These are phyloP conservation scores for Chrysosphaeria jannelii DNA, from an alignment of 2,329 filamentous ascomycete genomes.

Conservation along the genomic window DNA sequence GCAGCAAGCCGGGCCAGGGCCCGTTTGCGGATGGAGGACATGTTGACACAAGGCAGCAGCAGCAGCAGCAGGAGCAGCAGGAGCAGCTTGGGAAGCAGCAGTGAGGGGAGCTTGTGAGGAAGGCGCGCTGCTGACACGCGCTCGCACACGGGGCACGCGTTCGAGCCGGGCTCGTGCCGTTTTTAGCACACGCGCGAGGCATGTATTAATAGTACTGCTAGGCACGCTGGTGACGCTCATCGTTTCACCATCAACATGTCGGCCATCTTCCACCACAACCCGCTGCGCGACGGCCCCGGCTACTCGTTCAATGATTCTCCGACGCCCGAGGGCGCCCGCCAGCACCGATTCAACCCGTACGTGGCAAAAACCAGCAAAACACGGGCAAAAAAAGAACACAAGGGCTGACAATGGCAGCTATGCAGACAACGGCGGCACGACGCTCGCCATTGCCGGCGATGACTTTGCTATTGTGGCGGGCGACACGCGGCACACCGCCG, in stretches of 20 bases:
- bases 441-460: conserved; percentile 73
- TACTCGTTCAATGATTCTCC: conserved; percentile 32
- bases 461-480: conserved; percentile 93
- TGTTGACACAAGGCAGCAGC: not conserved
- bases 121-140: too few relatives aligned
- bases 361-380: too few relatives aligned
- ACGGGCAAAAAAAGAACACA: too few relatives aligned
- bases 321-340: conserved; percentile 20
- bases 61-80: not conserved
- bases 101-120: too few relatives aligned
- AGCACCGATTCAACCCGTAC: conserved; percentile 86
- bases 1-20: conserved; percentile 35
- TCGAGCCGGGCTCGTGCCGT: too few relatives aligned
- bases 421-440: conserved; percentile 92
- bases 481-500: conserved; percentile 81
- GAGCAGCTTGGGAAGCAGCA: not conserved
- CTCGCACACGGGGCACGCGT: too few relatives aligned
- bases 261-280: conserved; percentile 41
- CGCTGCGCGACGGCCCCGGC: conserved; percentile 35
- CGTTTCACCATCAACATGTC: conserved; percentile 23
- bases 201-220: too few relatives aligned
- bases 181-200: too few relatives aligned
- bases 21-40: conserved; percentile 18
- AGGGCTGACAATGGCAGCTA: conserved; percentile 38
- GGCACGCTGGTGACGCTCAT: too few relatives aligned